Conservation (phyloP, 129 eudicot genomes). For the Solidago caesia region DNA sequence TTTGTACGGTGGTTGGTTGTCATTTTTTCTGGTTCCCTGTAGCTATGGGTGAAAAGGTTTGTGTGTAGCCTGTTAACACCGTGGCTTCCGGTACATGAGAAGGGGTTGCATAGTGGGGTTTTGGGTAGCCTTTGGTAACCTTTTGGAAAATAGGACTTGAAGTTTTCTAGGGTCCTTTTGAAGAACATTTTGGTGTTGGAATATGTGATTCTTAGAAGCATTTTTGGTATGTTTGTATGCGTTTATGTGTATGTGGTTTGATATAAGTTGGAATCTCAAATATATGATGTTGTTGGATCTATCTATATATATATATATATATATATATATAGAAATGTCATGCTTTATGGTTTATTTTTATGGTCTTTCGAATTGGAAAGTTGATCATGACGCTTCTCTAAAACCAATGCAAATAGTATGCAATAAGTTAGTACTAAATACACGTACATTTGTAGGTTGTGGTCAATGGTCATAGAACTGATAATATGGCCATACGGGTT, state of each 20-base stretch:
- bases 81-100: conserved; percentile 32
- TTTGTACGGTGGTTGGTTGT: conserved; percentile 22
- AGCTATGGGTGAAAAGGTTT: conserved; percentile 23
- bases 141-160: conserved; percentile 45
- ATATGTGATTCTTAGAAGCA: conserved; percentile 45
- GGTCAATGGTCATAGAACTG: too few relatives aligned
- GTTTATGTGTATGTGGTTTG: neutral
- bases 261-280: neutral
- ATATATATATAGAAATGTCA: neutral
- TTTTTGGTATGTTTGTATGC: conserved; percentile 17
- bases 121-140: conserved; percentile 59
- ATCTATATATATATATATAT: neutral
- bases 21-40: conserved; percentile 24
- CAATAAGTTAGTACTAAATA: too few relatives aligned
- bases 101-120: conserved; percentile 46
- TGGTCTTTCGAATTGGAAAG: too few relatives aligned
- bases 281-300: neutral
- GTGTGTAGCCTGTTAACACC: neutral
- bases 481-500: too few relatives aligned
- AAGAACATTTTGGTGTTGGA: conserved; percentile 55
- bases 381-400: too few relatives aligned
- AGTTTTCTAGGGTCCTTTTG: conserved; percentile 36
- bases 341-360: too few relatives aligned
- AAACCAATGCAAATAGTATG: too few relatives aligned
- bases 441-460: too few relatives aligned